A percentile compares a stretch with the other conserved stretches of the same genome.
These are phyloP conservation scores for Eucalyptus curtisii DNA, from an alignment of 345 rosid species.

Conservation along the genomic window DNA sequence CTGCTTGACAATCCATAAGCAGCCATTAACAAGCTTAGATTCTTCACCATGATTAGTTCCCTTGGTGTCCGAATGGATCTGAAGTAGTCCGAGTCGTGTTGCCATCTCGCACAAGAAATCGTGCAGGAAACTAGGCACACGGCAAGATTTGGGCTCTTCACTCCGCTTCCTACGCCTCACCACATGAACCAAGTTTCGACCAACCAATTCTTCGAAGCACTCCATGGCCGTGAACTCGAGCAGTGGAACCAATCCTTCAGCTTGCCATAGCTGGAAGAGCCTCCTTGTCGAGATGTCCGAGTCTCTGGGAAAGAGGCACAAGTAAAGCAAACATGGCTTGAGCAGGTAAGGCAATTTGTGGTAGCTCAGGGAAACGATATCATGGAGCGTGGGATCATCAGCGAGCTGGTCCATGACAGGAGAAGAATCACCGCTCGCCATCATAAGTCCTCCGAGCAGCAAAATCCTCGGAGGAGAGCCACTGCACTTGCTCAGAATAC, in stretches of 20 bases:
- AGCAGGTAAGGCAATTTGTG: background rate
- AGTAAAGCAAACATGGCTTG: slow-evolving; percentile 3
- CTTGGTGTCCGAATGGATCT: background rate
- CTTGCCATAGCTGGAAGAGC: slow-evolving; percentile 17
- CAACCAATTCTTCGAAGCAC: background rate
- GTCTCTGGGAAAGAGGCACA: slow-evolving; percentile 20
- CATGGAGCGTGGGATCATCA: background rate
- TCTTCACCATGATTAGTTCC: background rate
- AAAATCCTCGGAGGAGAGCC: background rate
- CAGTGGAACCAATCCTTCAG: background rate
- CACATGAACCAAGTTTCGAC: slow-evolving; percentile 11
- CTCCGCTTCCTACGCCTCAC: background rate
- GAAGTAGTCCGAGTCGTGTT: background rate
- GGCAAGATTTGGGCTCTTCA: slow-evolving; percentile 12
- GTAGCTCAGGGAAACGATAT: background rate
- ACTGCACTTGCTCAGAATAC: background rate
- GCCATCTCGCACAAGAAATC: background rate
- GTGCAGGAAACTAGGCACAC: background rate
- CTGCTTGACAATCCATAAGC: background rate
- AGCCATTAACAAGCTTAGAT: background rate
- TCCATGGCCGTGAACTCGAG: background rate
- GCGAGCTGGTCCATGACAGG: background rate
- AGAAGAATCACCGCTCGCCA: too few relatives aligned
- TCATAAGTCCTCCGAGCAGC: background rate
- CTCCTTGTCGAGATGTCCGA: slow-evolving; percentile 3